These are phyloP conservation scores for Metschnikowia corniflorae DNA, from an alignment of 805 yeast genomes.

Conservation along the genomic window DNA sequence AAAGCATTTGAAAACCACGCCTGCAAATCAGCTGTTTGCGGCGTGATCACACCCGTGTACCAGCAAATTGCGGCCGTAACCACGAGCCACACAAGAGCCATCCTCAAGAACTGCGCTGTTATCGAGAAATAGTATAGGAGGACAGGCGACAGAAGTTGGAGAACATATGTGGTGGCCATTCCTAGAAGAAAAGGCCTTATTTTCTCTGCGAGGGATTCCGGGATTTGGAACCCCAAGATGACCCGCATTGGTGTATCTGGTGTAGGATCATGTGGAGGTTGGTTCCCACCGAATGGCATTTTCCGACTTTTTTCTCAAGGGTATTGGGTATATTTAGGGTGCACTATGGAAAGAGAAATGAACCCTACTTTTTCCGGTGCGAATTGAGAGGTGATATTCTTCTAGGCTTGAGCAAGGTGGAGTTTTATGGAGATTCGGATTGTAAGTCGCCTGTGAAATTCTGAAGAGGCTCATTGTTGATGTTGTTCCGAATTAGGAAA, in stretches of 20 bases:
- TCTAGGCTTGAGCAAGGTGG: no score
- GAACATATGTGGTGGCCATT: constrained; percentile 20
- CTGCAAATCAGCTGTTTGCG: background rate
- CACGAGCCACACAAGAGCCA: constrained; percentile 24
- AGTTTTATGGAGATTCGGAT: no score
- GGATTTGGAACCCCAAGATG: background rate
- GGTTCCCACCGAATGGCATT: no score
- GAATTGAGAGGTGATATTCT: no score
- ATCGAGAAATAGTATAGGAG: constrained; percentile 20
- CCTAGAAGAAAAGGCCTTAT: constrained; percentile 27
- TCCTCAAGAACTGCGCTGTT: constrained; percentile 20
- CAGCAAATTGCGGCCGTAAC: constrained; percentile 24
- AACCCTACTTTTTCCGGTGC: no score
- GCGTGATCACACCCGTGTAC: constrained; percentile 26
- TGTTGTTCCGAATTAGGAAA: no score
- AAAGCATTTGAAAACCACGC: background rate
- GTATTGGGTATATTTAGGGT: no score
- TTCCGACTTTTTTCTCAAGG: no score
- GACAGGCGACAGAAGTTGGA: constrained; percentile 22
- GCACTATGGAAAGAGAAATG: no score
- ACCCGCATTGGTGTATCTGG: background rate
- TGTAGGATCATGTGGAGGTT: background rate
- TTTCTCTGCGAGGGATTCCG: constrained; percentile 1
- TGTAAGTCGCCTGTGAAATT: no score
- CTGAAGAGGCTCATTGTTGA: no score